Evolutionary conservation across 2,329 filamentous ascomycete genomes (phyloP).

Genomic region (Thyridium curvatum): DNA sequence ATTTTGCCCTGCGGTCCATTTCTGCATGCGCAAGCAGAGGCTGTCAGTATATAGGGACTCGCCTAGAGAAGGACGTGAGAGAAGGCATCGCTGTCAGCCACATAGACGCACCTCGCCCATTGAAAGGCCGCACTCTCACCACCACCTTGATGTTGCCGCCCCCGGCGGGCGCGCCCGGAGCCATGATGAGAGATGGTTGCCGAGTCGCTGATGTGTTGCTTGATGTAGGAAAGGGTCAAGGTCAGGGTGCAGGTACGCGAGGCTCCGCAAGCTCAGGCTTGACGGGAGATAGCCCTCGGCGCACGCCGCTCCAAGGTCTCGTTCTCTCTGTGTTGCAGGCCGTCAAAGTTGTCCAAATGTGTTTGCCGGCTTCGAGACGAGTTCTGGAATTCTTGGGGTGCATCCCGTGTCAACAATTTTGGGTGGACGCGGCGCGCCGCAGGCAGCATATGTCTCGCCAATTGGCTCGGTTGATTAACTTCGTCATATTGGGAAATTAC

Average conservation of each 20-base stretch:
- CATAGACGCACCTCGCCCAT: slow-evolving; percentile 76
- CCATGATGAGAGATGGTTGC: slow-evolving; percentile 40
- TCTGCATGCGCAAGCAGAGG: slow-evolving; percentile 58
- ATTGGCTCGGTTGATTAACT: not conserved
- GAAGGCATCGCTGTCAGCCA: no score
- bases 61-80: no score
- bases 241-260: not conserved
- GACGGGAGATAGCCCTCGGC: not conserved
- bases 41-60: no score
- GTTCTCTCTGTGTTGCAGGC: not conserved
- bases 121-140: slow-evolving; percentile 93
- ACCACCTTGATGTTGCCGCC: slow-evolving; percentile 98
- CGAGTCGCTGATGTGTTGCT: slow-evolving; percentile 1
- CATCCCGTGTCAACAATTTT: slow-evolving; percentile 20
- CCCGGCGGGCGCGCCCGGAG: slow-evolving; percentile 35
- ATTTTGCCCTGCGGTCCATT: slow-evolving; percentile 86
- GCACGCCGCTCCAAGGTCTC: not conserved
- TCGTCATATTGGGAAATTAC: not conserved
- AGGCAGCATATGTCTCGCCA: not conserved
- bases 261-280: not conserved
- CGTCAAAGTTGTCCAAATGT: not conserved
- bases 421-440: slow-evolving; percentile 8
- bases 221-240: not conserved
- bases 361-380: no score
- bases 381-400: slow-evolving; percentile 5